phyloP scores from a whole-genome alignment of 305 asterid species.

The Vinca major region DNA sequence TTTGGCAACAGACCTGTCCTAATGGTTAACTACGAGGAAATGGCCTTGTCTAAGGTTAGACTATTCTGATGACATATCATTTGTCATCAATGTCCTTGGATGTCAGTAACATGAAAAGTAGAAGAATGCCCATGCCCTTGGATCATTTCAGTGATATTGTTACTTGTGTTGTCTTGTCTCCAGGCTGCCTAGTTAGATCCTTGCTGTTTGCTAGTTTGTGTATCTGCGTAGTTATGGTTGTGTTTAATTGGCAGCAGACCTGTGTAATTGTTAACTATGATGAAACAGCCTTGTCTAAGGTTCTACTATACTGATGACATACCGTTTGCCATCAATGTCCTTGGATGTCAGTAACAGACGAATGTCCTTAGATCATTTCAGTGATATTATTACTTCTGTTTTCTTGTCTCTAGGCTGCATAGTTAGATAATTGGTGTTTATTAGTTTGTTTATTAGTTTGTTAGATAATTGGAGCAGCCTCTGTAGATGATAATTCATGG shows the following conservation, averaged over 20 bases:
- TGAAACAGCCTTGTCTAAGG: no score
- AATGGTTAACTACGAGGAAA: neutral
- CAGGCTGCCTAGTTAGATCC: neutral
- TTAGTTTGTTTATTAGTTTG: no score
- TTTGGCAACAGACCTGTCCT: neutral
- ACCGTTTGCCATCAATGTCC: no score
- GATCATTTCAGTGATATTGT: neutral
- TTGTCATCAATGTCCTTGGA: neutral
- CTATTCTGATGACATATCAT: neutral
- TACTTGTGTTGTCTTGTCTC: neutral
- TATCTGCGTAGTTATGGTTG: neutral
- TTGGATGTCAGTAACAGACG: no score
- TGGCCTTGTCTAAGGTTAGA: no score
- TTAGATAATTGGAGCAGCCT: constrained; percentile 19
- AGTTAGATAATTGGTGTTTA: no score
- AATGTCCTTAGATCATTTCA: no score
- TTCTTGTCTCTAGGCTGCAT: no score
- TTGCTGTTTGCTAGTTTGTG: neutral
- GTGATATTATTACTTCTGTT: no score
- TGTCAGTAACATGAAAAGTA: neutral
- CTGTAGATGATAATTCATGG: constrained; percentile 75
- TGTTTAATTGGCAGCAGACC: neutral
- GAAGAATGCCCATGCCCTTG: neutral
- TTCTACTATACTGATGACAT: no score
- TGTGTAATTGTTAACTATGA: no score